Evolutionary conservation across 2,329 filamentous ascomycete genomes (phyloP).

Genomic region (Fusarium sp.): DNA sequence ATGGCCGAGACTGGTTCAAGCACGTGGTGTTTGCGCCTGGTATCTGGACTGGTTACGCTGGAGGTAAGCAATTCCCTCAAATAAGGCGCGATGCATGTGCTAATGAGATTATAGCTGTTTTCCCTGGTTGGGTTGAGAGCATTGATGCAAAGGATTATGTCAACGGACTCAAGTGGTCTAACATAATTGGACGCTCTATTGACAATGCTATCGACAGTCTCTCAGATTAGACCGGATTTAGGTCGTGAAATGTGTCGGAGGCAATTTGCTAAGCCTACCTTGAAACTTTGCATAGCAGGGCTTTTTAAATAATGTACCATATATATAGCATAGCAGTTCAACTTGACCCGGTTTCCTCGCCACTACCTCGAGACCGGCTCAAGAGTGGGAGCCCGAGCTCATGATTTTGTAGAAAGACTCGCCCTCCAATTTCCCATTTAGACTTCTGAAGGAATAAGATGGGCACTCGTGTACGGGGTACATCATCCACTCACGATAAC

Average conservation of each 20-base stretch:
- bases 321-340: no score
- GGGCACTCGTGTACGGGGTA: no score
- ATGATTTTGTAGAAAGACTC: no score
- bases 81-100: background rate
- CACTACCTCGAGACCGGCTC: no score
- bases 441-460: no score
- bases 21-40: conserved; percentile 94
- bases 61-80: conserved; percentile 59
- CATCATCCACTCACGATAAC: no score
- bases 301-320: no score
- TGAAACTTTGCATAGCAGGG: no score
- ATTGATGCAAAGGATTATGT: conserved; percentile 67
- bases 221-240: conserved; percentile 1
- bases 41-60: conserved; percentile 89
- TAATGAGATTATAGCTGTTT: conserved; percentile 57
- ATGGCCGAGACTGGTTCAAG: conserved; percentile 88
- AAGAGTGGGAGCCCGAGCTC: no score
- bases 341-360: no score
- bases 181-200: conserved; percentile 64
- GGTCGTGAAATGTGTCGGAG: background rate
- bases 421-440: no score
- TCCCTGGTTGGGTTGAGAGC: conserved; percentile 69
- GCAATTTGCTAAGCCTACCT: no score
- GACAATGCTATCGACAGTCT: conserved; percentile 56
- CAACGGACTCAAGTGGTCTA: conserved; percentile 67